Conservation (phyloP, 2,329 filamentous ascomycete genomes). For the Arthrobotrys sphaeroides region DNA sequence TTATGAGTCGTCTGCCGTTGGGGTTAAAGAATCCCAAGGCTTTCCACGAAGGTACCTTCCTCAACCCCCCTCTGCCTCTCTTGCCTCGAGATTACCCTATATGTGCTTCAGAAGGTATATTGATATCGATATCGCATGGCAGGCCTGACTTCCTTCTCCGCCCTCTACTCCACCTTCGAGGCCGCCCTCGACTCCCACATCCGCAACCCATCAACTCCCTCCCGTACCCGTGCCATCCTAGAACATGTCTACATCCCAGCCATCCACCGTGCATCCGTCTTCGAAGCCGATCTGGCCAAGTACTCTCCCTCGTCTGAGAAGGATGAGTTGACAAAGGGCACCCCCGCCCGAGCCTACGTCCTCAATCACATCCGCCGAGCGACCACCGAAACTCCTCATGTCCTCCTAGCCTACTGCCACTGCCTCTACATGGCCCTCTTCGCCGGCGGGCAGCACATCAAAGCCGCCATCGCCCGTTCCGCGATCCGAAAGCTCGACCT, state of each 20-base stretch:
- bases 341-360: slow-evolving; percentile 29
- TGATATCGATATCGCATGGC: background rate
- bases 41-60: slow-evolving; percentile 41
- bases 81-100: background rate
- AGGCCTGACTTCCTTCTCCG: slow-evolving; percentile 47
- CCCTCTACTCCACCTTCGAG: slow-evolving; percentile 45
- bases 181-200: slow-evolving; percentile 43
- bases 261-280: slow-evolving; percentile 30
- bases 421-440: slow-evolving; percentile 52
- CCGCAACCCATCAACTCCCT: slow-evolving; percentile 22
- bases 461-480: slow-evolving; percentile 42
- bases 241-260: slow-evolving; percentile 50
- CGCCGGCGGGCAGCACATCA: slow-evolving; percentile 51
- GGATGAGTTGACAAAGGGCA: slow-evolving; percentile 21
- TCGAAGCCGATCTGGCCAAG: slow-evolving; percentile 31
- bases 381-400: slow-evolving; percentile 38
- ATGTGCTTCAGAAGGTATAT: background rate
- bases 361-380: slow-evolving; percentile 17
- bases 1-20: slow-evolving; percentile 50
- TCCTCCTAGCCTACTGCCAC: slow-evolving; percentile 44
- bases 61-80: background rate
- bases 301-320: slow-evolving; percentile 25
- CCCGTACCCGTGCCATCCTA: slow-evolving; percentile 42
- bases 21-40: slow-evolving; percentile 51
- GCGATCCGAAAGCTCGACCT: slow-evolving; percentile 42